A percentile compares a stretch with the other conserved stretches of the same genome.
phyloP scores from a whole-genome alignment of 2,329 filamentous ascomycete genomes.

The Thelonectria discophora region DNA sequence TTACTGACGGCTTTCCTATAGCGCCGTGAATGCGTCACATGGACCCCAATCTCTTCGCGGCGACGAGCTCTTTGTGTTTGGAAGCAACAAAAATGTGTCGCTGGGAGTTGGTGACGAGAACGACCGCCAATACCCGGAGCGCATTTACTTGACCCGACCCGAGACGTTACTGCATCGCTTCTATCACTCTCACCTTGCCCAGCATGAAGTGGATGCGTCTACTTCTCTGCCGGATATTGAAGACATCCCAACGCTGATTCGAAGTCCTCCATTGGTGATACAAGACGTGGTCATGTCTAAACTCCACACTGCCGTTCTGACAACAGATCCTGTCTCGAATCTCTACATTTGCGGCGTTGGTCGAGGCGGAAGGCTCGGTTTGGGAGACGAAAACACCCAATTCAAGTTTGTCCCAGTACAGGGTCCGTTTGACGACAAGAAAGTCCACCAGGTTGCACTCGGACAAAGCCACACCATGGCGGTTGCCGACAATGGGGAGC shows the following conservation, averaged over 20 bases:
- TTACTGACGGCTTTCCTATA: conserved; percentile 29
- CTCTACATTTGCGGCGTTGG: conserved; percentile 94
- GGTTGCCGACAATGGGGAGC: conserved; percentile 83
- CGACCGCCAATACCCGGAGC: conserved; percentile 92
- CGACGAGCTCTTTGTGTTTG: conserved; percentile 92
- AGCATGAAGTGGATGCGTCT: conserved; percentile 49
- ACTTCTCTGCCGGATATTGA: conserved; percentile 45
- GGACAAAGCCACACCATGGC: conserved; percentile 93
- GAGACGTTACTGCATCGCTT: conserved; percentile 79
- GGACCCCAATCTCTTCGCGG: conserved; percentile 54
- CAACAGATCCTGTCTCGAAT: conserved; percentile 86
- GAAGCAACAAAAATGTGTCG: conserved; percentile 94
- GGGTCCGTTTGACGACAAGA: conserved; percentile 77
- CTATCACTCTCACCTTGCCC: conserved; percentile 71
- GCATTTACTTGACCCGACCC: conserved; percentile 78
- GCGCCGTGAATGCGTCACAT: conserved; percentile 31
- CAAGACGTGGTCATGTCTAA: conserved; percentile 90
- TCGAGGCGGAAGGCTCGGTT: conserved; percentile 85
- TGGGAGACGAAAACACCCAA: conserved; percentile 88
- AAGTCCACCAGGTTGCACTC: conserved; percentile 79
- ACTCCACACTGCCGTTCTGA: conserved; percentile 88
- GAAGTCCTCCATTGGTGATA: conserved; percentile 76
- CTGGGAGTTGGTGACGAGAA: conserved; percentile 95
- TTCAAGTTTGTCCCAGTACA: conserved; percentile 88
- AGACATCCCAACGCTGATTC: conserved; percentile 77